Evolutionary conservation across 805 yeast species (phyloP).

Genomic region (Cyberlindnera japonica): DNA sequence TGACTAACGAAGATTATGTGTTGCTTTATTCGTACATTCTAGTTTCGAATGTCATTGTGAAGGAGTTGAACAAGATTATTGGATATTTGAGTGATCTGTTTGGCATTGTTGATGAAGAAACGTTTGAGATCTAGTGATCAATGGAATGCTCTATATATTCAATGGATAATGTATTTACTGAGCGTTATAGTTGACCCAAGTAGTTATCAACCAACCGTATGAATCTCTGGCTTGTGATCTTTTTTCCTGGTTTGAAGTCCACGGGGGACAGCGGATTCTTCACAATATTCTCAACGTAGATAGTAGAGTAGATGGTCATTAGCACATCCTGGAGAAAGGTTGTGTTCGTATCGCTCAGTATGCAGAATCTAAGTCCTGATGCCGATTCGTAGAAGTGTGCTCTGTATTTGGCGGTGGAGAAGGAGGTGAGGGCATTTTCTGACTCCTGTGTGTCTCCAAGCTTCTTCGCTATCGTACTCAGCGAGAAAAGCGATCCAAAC

Average conservation of each 20-base stretch:
- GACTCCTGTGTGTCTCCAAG: constrained; percentile 35
- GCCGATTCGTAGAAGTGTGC: constrained; percentile 80
- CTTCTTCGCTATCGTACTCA: constrained; percentile 70
- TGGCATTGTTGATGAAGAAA: constrained; percentile 52
- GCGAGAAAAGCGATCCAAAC: constrained; percentile 80
- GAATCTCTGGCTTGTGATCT: constrained; percentile 55
- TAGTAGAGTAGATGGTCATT: constrained; percentile 53
- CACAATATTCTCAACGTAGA: constrained; percentile 58
- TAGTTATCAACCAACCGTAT: constrained; percentile 21
- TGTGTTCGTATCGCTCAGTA: constrained; percentile 62
- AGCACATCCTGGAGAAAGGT: constrained; percentile 54
- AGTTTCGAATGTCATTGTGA: constrained; percentile 64
- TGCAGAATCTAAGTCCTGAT: constrained; percentile 70
- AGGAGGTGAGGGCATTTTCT: constrained; percentile 42
- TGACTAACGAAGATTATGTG: constrained; percentile 71
- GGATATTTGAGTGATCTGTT: constrained; percentile 51
- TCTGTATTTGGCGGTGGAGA: constrained; percentile 71
- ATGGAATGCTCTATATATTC: background rate
- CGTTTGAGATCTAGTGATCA: constrained; percentile 18
- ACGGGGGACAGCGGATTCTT: constrained; percentile 58
- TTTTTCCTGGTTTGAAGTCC: constrained; percentile 50
- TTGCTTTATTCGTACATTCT: constrained; percentile 70
- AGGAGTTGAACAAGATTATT: constrained; percentile 59
- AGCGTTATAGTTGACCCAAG: constrained; percentile 9
- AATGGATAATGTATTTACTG: background rate